phyloP scores from a whole-genome alignment of 1,284 basidiomycete genomes.

The Cryptococcus hybrid region DNA sequence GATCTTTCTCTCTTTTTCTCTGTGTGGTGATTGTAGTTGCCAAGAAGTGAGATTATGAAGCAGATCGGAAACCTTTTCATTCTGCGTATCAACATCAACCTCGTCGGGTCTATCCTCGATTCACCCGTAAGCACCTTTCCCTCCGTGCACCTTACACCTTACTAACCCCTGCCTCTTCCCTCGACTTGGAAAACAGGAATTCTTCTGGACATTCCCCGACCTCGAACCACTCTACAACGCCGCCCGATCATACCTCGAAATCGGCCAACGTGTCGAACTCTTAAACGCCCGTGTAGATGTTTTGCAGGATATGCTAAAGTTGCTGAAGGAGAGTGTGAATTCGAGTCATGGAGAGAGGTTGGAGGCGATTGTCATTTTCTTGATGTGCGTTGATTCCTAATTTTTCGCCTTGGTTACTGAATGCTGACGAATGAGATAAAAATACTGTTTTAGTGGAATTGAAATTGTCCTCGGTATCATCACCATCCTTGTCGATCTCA shows the following conservation, averaged over 20 bases:
- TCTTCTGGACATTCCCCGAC: constrained; percentile 66
- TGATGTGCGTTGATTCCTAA: constrained; percentile 58
- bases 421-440: not conserved
- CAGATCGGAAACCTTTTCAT: constrained; percentile 95
- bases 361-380: constrained; percentile 91
- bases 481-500: constrained; percentile 68
- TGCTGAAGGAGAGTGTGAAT: constrained; percentile 87
- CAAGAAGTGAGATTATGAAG: constrained; percentile 83
- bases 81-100: constrained; percentile 89
- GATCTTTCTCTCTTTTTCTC: not conserved
- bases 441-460: constrained; percentile 15
- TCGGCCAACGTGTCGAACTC: constrained; percentile 88
- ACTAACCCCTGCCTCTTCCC: constrained; percentile 34
- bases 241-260: constrained; percentile 88
- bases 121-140: constrained; percentile 66
- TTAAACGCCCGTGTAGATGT: constrained; percentile 94
- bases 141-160: not conserved
- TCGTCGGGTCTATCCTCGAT: constrained; percentile 92
- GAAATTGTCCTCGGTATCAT: constrained; percentile 64
- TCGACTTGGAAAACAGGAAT: not conserved
- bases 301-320: constrained; percentile 93
- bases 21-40: constrained; percentile 40
- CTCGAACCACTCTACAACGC: constrained; percentile 93
- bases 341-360: constrained; percentile 86
- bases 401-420: not conserved